Evolutionary conservation across 2,329 filamentous ascomycete species (phyloP), one percentile per base, ranked within the genome.

Genomic region (Colletotrichum caudatum): DNA sequence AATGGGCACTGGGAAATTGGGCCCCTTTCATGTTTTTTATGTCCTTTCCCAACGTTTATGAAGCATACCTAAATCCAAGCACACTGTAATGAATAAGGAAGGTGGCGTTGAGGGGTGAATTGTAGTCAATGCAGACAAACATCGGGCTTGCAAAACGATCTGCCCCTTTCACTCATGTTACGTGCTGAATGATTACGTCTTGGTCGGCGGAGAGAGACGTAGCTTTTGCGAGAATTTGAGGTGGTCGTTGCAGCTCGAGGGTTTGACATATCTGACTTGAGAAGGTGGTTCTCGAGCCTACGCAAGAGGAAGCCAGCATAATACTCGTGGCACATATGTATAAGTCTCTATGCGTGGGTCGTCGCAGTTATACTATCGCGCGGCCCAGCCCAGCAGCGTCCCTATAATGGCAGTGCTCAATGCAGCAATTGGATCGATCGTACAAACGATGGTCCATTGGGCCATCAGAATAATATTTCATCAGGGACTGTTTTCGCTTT

Each of bases 81-180:
- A 63, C 23, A 53, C 51, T 63, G 33, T 37, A 23, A 51, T 16
- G 33, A 37, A 41, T 26, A 5, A 23, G 58, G 65, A 39, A 18
- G 39, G n/a, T 29, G 59, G 58, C 53, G 58, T 64, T 59, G 6
- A 46, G 29, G n/a, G 48, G 18, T 60, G 65, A 64, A 46, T 41
- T 54, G 6, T 69, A 69, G 53, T 59, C 44, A 71, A 62, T 48
- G 44, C 51, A 71, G 44, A 58, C 53, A 71, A 62, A 71, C 39
- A 33, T 48, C 3, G n/a, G 53, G 50, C 69, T 69, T 64, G 69
- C 69, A 37, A 16, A 53, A 41, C 7, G 14, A 18, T 23, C 29
- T 5, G 18, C 23, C 12, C 7, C 3, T 9, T 2, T 16, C 35
- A 4, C 11, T 16, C 1, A 6, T 57, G 33, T n/a, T 2, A 35